phyloP scores from a whole-genome alignment of 768 basidiomycete species.

The Kwoniella heveanensis region DNA sequence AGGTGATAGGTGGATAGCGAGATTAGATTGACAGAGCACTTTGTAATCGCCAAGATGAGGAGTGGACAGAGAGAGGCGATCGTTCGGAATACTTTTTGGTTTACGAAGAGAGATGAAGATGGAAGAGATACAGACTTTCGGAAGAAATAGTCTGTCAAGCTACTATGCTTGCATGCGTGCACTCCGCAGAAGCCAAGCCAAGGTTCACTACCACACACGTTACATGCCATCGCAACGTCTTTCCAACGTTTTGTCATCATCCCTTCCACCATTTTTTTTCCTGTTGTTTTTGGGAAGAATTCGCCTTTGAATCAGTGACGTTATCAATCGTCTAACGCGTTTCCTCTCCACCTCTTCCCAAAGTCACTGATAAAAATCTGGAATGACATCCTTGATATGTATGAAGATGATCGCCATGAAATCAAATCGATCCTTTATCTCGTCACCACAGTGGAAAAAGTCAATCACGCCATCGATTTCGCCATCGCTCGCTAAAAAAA shows the following conservation, averaged over 20 bases:
- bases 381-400: constrained; percentile 2
- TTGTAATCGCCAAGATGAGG: not conserved
- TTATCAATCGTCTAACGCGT: constrained; percentile 4
- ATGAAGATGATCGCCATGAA: not conserved
- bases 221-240: not conserved
- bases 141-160: not conserved
- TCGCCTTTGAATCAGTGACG: constrained; percentile 9
- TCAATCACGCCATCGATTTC: constrained; percentile 23
- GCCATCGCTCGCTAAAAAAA: constrained; percentile 11
- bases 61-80: not conserved
- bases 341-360: not conserved
- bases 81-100: constrained; percentile 2
- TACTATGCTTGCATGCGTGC: too few species aligned
- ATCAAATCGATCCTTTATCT: not conserved
- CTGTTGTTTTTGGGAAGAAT: not conserved
- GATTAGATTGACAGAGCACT: too few species aligned
- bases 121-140: not conserved
- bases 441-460: too few species aligned
- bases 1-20: too few species aligned
- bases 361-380: constrained; percentile 10
- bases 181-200: too few species aligned
- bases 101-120: not conserved
- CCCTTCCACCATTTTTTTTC: constrained; percentile 1
- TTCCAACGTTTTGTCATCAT: constrained; percentile 1
- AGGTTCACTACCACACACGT: not conserved